Conservation (phyloP, 306 rosid species). For the Lathyrus tuberosus region DNA sequence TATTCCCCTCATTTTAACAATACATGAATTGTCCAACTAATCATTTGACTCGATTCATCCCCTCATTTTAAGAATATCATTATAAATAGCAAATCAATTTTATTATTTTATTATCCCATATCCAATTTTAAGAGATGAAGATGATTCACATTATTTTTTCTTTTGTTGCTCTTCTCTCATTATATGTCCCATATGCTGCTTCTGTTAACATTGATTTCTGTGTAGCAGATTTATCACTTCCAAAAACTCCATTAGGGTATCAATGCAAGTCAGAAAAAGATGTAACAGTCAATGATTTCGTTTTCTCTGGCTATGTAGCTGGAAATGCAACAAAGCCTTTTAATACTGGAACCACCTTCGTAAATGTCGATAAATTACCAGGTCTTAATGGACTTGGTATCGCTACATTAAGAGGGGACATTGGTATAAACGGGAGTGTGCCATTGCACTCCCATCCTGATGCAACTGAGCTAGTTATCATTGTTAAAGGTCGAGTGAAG, state of each 20-base stretch:
- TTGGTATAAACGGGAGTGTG: not conserved
- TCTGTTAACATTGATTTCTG: not conserved
- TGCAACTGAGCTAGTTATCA: not conserved
- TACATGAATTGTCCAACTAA: too few species aligned
- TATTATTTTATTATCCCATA: not conserved
- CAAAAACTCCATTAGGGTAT: conserved; percentile 16
- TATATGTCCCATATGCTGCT: not conserved
- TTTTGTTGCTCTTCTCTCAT: not conserved
- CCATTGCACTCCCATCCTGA: conserved; percentile 3
- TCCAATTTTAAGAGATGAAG: not conserved
- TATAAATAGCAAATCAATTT: not conserved
- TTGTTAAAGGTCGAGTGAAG: not conserved
- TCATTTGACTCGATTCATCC: too few species aligned
- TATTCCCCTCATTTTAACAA: too few species aligned
- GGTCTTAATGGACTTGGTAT: not conserved
- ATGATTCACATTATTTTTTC: not conserved
- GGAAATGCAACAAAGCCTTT: not conserved
- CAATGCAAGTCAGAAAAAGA: not conserved
- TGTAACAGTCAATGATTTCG: not conserved
- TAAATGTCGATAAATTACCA: not conserved
- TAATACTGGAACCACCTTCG: not conserved
- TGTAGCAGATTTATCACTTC: not conserved
- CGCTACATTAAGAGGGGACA: not conserved
- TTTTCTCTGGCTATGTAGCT: not conserved
- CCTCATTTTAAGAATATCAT: not conserved